A percentile compares a stretch with the other conserved stretches of the same genome.
These are phyloP conservation scores for Amniculicola lignicola DNA, from an alignment of 495 filamentous ascomycete genomes.

Conservation along the genomic window DNA sequence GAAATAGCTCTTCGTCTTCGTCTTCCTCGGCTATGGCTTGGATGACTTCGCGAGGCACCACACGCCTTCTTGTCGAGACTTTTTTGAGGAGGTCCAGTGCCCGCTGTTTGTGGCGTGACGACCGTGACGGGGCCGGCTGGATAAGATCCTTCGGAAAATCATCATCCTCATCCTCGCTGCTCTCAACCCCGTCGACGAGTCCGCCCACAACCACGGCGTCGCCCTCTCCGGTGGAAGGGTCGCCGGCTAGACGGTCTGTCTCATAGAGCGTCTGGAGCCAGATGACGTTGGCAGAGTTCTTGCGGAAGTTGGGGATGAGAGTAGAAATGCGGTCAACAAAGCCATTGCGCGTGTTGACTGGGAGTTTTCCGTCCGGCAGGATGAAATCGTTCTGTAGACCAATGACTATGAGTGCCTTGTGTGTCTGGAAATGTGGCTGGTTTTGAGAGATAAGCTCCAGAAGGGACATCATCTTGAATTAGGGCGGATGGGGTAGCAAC, in stretches of 20 bases:
- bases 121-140: slow-evolving; percentile 23
- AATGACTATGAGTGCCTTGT: slow-evolving; percentile 78
- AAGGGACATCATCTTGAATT: slow-evolving; percentile 36
- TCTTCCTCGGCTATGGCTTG: slow-evolving; percentile 42
- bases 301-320: slow-evolving; percentile 71
- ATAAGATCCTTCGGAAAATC: slow-evolving; percentile 26
- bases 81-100: slow-evolving; percentile 37
- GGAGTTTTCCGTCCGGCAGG: slow-evolving; percentile 63
- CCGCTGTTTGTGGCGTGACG: slow-evolving; percentile 24
- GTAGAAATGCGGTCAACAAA: slow-evolving; percentile 65
- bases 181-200: slow-evolving; percentile 27
- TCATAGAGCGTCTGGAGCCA: slow-evolving; percentile 82
- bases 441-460: slow-evolving; percentile 41
- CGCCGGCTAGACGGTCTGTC: slow-evolving; percentile 52
- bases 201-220: slow-evolving; percentile 45
- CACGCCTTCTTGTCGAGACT: slow-evolving; percentile 24
- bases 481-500: not conserved
- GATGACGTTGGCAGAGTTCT: slow-evolving; percentile 68
- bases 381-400: slow-evolving; percentile 94
- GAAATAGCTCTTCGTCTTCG: slow-evolving; percentile 61
- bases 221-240: slow-evolving; percentile 44
- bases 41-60: slow-evolving; percentile 10
- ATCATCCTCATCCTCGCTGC: slow-evolving; percentile 27
- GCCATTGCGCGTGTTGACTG: slow-evolving; percentile 59
- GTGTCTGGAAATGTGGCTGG: slow-evolving; percentile 58